These are phyloP conservation scores for Venturia aucupariae DNA, from an alignment of 2,329 filamentous ascomycete genomes.

Conservation along the genomic window DNA sequence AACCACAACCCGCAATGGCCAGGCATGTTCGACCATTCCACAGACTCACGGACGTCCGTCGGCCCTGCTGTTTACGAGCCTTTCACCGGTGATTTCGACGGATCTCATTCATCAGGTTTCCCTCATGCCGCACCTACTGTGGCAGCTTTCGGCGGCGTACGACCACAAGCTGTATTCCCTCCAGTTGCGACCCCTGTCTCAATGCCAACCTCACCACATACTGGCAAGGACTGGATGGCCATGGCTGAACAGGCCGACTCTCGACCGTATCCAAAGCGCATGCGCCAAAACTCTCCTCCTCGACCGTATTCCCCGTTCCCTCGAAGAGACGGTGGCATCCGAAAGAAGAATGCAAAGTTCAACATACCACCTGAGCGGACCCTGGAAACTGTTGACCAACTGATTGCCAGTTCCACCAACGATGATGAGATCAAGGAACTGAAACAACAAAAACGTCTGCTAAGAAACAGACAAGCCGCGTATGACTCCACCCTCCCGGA, in stretches of 20 bases:
- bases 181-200: conserved; percentile 40
- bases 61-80: conserved; percentile 64
- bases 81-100: conserved; percentile 44
- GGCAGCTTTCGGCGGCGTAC: conserved; percentile 31
- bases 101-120: conserved; percentile 33
- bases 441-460: conserved; percentile 92
- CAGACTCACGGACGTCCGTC: conserved; percentile 66
- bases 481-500: conserved; percentile 38
- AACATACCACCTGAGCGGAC: conserved; percentile 93
- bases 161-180: conserved; percentile 42
- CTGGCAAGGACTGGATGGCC: conserved; percentile 50
- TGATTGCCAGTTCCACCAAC: conserved; percentile 80
- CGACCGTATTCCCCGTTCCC: conserved; percentile 68
- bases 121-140: conserved; percentile 34
- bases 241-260: conserved; percentile 41
- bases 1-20: conserved; percentile 15
- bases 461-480: conserved; percentile 95
- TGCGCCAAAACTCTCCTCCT: conserved; percentile 59
- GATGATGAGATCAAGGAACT: conserved; percentile 96
- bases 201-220: conserved; percentile 38
- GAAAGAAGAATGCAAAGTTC: conserved; percentile 98
- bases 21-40: conserved; percentile 52
- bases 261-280: conserved; percentile 41
- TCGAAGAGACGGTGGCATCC: conserved; percentile 72
- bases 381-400: conserved; percentile 84